A percentile compares a stretch with the other conserved stretches of the same genome.
Conservation (phyloP, 1,139 yeast genomes). For the Yamadazyma taylorii region DNA sequence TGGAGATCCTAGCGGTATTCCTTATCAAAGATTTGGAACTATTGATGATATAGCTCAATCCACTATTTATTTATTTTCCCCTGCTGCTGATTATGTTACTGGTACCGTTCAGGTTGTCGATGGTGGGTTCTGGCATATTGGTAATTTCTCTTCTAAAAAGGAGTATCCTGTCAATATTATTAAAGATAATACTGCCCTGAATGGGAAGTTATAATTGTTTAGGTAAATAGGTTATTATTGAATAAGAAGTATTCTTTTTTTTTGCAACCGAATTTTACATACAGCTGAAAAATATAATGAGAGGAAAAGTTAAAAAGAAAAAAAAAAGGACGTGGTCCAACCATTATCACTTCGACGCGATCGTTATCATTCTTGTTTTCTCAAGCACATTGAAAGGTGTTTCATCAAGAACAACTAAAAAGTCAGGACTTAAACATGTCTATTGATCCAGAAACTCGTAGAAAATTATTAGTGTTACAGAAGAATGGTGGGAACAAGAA, state of each 20-base stretch:
- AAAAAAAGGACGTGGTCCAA: no score
- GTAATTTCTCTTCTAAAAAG: conserved; percentile 28
- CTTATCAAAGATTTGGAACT: conserved; percentile 72
- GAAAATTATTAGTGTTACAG: conserved; percentile 77
- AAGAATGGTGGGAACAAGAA: conserved; percentile 80
- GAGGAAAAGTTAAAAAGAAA: no score
- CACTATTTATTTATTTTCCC: conserved; percentile 76
- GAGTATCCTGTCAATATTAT: conserved; percentile 37
- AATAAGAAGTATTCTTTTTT: no score
- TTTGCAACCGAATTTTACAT: no score
- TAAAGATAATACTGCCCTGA: conserved; percentile 14
- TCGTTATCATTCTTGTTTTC: neutral
- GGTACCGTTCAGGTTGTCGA: conserved; percentile 82
- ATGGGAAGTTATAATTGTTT: conserved; percentile 18
- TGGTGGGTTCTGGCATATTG: conserved; percentile 85
- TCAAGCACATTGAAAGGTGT: neutral
- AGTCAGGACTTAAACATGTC: conserved; percentile 47
- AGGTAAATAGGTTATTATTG: no score
- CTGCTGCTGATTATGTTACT: conserved; percentile 70
- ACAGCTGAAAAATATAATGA: no score
- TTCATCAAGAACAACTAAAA: no score
- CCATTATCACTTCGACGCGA: neutral
- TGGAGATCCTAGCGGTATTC: conserved; percentile 38
- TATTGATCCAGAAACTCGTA: conserved; percentile 86
- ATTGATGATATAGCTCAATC: conserved; percentile 82